Base-by-base conservation (phyloP, 257 asterid species). In the Penstemon newberryi region DNA sequence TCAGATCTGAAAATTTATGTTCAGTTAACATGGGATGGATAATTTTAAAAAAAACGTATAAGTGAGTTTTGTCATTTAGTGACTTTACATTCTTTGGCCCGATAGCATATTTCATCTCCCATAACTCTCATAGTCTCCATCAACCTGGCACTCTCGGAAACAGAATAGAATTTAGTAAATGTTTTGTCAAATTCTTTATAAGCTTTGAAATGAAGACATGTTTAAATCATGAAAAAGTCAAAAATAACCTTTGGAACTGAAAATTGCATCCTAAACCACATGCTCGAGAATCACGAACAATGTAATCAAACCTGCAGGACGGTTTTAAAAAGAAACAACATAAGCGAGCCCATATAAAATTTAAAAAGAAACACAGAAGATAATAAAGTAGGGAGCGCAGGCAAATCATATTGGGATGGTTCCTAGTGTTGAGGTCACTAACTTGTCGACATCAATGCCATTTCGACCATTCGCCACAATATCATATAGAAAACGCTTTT, bases 401-500 rank as follows among this genome's bases (percentile, higher is more conserved):
- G 58, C 36, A 74, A 25, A 59, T 68, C 59, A 57, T 63, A 56
- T 25, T 66, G 50, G 49, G 62, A 52, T 12, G 55, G 15, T 52
- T 62, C 59, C 61, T 51, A 65, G 72, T 9, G 58, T 71, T 62
- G 54, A 71, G 55, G 71, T 56, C 67, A 90, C 96, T 81, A 75
- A 90, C 99, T 93, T 93, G 96, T 93, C 99, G 76, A 93, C 99
- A 40, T 90, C 99, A 70, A 93, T 81, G 71, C 97, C 96, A 82
- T 84, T 93, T 70, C 96, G 94, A 69, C 99, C 97, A 82, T 93
- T 93, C 61, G 97, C 99, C 82, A 93, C 99, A 72, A 93, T 87
- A 77, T 93, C 99, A 57, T 90, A 93, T 60, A 93, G 80, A 77
- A 88, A 90, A 39, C 51, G 84, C 79, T 88, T 93, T 75, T 90